These are phyloP conservation scores for Magnaporthiopsis poae DNA, from an alignment of 2,329 filamentous ascomycete species.

Conservation along the genomic window DNA sequence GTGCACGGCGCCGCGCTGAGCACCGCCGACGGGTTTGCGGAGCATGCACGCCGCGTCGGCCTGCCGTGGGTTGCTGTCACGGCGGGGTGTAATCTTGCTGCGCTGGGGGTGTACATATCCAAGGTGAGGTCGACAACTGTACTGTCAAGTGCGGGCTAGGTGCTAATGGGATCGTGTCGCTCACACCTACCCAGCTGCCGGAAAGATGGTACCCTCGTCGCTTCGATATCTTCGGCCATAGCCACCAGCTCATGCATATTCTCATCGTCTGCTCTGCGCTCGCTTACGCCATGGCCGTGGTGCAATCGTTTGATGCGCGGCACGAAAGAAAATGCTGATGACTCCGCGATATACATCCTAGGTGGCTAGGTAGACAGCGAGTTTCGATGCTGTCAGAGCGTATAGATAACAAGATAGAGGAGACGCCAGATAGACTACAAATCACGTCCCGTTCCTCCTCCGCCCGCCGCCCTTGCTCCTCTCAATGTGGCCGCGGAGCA, in stretches of 20 bases:
- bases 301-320: conserved; percentile 6
- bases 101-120: conserved; percentile 27
- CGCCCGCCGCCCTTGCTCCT: conserved; percentile 75
- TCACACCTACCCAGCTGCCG: conserved; percentile 25
- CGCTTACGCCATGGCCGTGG: conserved; percentile 25
- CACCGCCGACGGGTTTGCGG: conserved; percentile 16
- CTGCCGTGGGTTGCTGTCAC: conserved; percentile 29
- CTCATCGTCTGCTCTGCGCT: conserved; percentile 33
- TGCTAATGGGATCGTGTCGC: background rate
- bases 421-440: too few relatives aligned
- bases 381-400: background rate
- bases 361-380: background rate
- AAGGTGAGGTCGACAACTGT: conserved; percentile 16
- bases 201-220: conserved; percentile 31
- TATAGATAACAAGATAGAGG: too few relatives aligned
- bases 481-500: conserved; percentile 71
- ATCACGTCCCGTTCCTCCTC: conserved; percentile 53
- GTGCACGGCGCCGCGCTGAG: conserved; percentile 26
- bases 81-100: conserved; percentile 27
- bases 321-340: background rate
- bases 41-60: conserved; percentile 28
- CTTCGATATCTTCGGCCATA: conserved; percentile 37
- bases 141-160: background rate
- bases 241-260: conserved; percentile 40
- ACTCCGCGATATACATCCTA: background rate